Evolutionary conservation across 1,139 yeast species (phyloP).

Genomic region (Blastobotrys serpentis): DNA sequence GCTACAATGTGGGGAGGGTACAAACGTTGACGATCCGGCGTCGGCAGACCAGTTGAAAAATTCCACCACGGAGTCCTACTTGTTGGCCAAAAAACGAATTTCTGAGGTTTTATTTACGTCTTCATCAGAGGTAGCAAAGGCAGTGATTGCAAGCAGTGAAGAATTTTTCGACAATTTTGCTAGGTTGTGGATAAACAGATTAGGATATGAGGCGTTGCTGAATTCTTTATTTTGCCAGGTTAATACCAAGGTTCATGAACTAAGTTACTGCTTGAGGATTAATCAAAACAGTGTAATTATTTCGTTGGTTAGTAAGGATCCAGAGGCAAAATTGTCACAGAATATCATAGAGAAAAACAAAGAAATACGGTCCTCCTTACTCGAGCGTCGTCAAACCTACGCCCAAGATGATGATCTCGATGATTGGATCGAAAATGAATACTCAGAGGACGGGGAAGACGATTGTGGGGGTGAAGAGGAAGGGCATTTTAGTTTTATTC

Average conservation of each 20-base stretch:
- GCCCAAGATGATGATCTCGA: slow-evolving; percentile 10
- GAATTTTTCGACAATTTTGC: slow-evolving; percentile 32
- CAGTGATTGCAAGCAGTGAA: slow-evolving; percentile 27
- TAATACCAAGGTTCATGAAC: slow-evolving; percentile 24
- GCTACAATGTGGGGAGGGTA: slow-evolving; percentile 24
- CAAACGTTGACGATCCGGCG: too few relatives aligned
- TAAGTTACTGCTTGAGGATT: slow-evolving; percentile 29
- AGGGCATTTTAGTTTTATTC: neutral
- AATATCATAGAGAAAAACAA: neutral
- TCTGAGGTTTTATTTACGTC: slow-evolving; percentile 23
- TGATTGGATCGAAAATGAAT: neutral
- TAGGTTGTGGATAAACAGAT: slow-evolving; percentile 25
- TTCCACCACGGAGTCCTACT: slow-evolving; percentile 12
- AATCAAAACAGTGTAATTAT: slow-evolving; percentile 18
- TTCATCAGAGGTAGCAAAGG: slow-evolving; percentile 28
- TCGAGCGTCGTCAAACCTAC: slow-evolving; percentile 1
- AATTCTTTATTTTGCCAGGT: slow-evolving; percentile 31
- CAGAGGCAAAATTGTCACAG: slow-evolving; percentile 1
- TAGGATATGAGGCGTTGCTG: slow-evolving; percentile 26
- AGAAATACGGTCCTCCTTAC: neutral
- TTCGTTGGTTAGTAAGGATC: slow-evolving; percentile 14
- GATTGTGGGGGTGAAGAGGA: slow-evolving; percentile 12
- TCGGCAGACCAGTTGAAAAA: too few relatives aligned
- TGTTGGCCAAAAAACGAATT: slow-evolving; percentile 21
- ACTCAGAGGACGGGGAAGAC: slow-evolving; percentile 11